Base-by-base conservation (phyloP, 306 rosid species). In the Canavalia ensiformis region DNA sequence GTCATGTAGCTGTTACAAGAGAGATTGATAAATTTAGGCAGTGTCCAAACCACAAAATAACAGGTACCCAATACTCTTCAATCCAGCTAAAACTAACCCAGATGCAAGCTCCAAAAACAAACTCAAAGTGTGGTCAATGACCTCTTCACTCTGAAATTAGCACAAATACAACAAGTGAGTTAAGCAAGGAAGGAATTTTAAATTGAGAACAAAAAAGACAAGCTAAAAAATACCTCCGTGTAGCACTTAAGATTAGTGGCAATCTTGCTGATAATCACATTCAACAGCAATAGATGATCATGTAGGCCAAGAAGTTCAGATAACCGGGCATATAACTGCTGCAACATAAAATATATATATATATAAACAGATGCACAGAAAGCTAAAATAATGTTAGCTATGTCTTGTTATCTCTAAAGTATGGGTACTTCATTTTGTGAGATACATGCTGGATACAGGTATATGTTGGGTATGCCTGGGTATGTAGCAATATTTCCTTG, bases 21-120 rank as follows among this genome's bases (percentile, higher is more conserved):
- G 37, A 13, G 52, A 57, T 80, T 72, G 52, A 56, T 41, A 52
- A 72, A 78, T 39, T 47, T 59, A 55, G 57, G 56, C 35, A 55
- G 31, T 68, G 71, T 77, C 65, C 28, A 47, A 47, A 56, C 72
- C 60, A 51, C 81, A 62, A 83, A 41, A 77, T 46, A 56, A 74
- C 50, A 87, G 76, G 73, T 58, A 59, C 63, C 55, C 82, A 55
- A 72, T 68, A 75, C 74, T 64, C 52, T 42, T 77, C 9, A 49
- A 74, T 58, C 75, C 65, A 65, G 52, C 73, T 29, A 72, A 77
- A 56, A 90, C 94, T 89, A 75, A 95, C 99, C 99, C 99, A 64
- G 99, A 91, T 71, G 99, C 99, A 83, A 95, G 97, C 90, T 95
- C 97, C 85, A 91, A 86, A 86, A 95, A 95, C 92, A 95, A 90